Evolutionary conservation across 192 early-diverging fungal species (phyloP).

Genomic region (Pilaira anomala): DNA sequence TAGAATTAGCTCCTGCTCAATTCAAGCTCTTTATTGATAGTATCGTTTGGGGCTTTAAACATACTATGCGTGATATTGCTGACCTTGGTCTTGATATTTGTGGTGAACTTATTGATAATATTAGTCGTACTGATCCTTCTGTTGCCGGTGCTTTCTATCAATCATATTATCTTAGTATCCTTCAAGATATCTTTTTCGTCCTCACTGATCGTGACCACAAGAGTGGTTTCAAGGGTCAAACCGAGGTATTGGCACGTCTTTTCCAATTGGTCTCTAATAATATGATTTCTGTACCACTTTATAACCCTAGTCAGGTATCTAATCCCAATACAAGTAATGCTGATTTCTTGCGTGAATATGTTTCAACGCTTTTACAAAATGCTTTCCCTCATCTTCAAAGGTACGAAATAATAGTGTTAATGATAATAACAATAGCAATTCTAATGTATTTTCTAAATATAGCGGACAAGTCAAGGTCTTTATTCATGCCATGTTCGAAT

Average conservation of each 20-base stretch:
- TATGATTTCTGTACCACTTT: slow-evolving; percentile 85
- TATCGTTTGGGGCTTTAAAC: slow-evolving; percentile 98
- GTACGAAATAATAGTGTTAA: slow-evolving; percentile 45
- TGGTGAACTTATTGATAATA: slow-evolving; percentile 85
- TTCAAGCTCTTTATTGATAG: slow-evolving; percentile 94
- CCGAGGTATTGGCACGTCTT: slow-evolving; percentile 85
- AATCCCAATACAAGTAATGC: slow-evolving; percentile 79
- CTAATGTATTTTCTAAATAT: slow-evolving; percentile 7
- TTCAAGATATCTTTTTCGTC: slow-evolving; percentile 97
- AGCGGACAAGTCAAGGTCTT: slow-evolving; percentile 84
- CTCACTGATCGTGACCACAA: slow-evolving; percentile 97
- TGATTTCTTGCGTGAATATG: slow-evolving; percentile 79
- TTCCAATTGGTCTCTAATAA: slow-evolving; percentile 82
- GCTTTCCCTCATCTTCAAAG: slow-evolving; percentile 91
- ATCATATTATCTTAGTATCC: slow-evolving; percentile 82
- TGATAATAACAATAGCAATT: too few relatives aligned
- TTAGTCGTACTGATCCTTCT: slow-evolving; percentile 66
- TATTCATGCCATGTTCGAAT: slow-evolving; percentile 82
- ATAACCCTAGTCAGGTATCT: slow-evolving; percentile 64
- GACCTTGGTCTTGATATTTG: slow-evolving; percentile 87
- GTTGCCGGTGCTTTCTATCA: slow-evolving; percentile 89
- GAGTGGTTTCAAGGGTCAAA: slow-evolving; percentile 92
- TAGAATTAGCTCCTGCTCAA: slow-evolving; percentile 76
- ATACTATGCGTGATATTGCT: slow-evolving; percentile 96
- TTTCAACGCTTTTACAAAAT: slow-evolving; percentile 74